Evolutionary conservation across 1,139 yeast genomes (phyloP), one percentile per base, ranked within the genome.

Genomic region (Kodamaea plutei): DNA sequence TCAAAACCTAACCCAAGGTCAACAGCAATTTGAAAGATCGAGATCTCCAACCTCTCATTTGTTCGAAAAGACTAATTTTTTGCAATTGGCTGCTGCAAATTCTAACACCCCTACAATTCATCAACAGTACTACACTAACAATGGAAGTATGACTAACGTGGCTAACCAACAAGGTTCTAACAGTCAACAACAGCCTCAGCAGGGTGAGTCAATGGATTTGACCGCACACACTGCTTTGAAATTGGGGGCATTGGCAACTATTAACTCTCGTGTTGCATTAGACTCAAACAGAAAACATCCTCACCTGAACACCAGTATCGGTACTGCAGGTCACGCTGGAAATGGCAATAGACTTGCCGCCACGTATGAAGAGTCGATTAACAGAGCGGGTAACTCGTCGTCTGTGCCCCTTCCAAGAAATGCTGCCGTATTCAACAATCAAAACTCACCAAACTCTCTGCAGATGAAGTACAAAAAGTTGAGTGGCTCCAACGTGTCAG

Each of bases 221-320:
- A 56, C 65, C 30, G 69, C 68, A 22, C 65, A 63, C 35, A 68
- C 70, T 23, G 64, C 67, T 7, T 54, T 73, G 41, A 78, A 78
- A 50, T 55, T 79, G 39, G 79, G 80, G 15, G 83, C 84, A 1
- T 61, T 78, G 38, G 73, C 79, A 12, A 78, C 84, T 4, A 77
- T 78, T 36, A 75, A 76, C 44, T 73, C 74, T 8, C 56, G 84
- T 31, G 77, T 73, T 14, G 79, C 78, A 8, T 59, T 76, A 39
- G 84, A 78, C 47, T 70, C 75, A 6, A 64, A 61, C 45, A 67
- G 71, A 45, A 73, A 69, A 47, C 54, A 53, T 36, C 51, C 50
- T 14, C 38, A 30, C 17, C 8, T 20, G 29, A n/a, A n/a, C n/a
- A n/a, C n/a, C n/a, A n/a, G n/a, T n/a, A 29, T n/a, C 28, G 25